Base-by-base conservation (phyloP, 177 flowering plant species). In the Vitis hybrid region DNA sequence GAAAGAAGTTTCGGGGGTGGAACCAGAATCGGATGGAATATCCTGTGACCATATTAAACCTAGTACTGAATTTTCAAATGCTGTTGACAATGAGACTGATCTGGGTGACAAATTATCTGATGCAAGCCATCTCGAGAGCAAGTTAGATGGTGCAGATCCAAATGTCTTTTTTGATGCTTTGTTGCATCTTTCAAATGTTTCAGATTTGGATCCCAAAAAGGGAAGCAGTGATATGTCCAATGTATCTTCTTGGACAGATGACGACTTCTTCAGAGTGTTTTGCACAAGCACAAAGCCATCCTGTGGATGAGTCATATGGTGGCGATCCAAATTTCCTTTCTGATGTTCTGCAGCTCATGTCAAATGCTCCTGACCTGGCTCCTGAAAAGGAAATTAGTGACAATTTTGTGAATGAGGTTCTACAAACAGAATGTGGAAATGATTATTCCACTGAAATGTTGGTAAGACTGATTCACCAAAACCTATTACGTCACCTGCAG, bases 11-110 rank as follows among this genome's bases (percentile, higher is more conserved):
- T 68, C 57, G 30, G 64, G 58, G 13, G 59, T 18, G 62, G 75
- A 48, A 61, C 54, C 75, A 50, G 70, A 78, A n/a, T 16, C 56
- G 8, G 68, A 70, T 75, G 79, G 79, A 60, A 70, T 30, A 35
- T 52, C 68, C 11, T 77, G 78, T 21, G 68, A 48, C 8, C 2
- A 2, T 70, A 12, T 16, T 52, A 61, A 72, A 56, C 61, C 11
- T 73, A 70, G 50, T 70, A 67, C 27, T 14, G 71, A 62, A 30
- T 65, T 52, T 14, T 54, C 68, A 49, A 50, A 65, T 51, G 48
- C 54, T 15, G 76, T 71, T 56, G 80, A 66, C 71, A 72, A 35
- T 55, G 64, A 40, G 18, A 16, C 56, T 51, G 64, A 27, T 54
- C 49, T 54, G 9, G 70, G 16, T 70, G 60, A 54, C 51, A 54